Percentiles rank a stretch among this genome's conserved stretches.
These are phyloP conservation scores for Heliocybe sulcata DNA, from an alignment of 1,284 basidiomycete species.

Conservation along the genomic window DNA sequence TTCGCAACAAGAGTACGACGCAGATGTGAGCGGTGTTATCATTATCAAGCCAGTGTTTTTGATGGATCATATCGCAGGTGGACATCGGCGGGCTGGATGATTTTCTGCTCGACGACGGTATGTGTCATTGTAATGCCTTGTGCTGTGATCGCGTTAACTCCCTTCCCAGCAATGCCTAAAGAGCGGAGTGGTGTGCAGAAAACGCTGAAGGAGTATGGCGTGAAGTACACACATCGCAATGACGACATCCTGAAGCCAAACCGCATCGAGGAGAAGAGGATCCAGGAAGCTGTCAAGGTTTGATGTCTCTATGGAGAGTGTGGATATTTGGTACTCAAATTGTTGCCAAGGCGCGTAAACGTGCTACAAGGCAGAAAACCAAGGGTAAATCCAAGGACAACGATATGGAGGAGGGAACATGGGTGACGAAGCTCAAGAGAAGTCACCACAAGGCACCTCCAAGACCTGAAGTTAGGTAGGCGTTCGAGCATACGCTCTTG, in stretches of 20 bases:
- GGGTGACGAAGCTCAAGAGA: conserved; percentile 53
- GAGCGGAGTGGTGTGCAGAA: conserved; percentile 38
- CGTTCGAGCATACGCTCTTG: not conserved
- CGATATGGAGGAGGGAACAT: conserved; percentile 33
- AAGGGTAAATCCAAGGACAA: conserved; percentile 12
- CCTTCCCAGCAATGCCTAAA: conserved; percentile 16
- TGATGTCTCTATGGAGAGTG: conserved; percentile 14
- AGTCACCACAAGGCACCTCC: conserved; percentile 43
- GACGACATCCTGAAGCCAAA: conserved; percentile 64
- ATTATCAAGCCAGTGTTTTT: not conserved
- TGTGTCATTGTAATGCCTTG: not conserved
- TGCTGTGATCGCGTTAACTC: not conserved
- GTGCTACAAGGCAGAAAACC: conserved; percentile 18
- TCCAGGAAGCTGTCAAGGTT: conserved; percentile 44
- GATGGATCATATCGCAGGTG: conserved; percentile 24
- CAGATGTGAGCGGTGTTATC: conserved; percentile 25
- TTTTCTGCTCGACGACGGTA: conserved; percentile 65
- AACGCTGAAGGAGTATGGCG: conserved; percentile 50
- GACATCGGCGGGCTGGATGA: conserved; percentile 57
- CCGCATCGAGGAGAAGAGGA: conserved; percentile 56
- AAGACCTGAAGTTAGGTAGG: conserved; percentile 46
- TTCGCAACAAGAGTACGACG: conserved; percentile 37
- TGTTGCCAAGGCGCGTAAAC: conserved; percentile 16
- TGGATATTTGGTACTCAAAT: not conserved
- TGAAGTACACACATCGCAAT: conserved; percentile 66